Evolutionary conservation across 2,329 filamentous ascomycete genomes (phyloP).

Genomic region (Phyllosticta citribraziliensis): DNA sequence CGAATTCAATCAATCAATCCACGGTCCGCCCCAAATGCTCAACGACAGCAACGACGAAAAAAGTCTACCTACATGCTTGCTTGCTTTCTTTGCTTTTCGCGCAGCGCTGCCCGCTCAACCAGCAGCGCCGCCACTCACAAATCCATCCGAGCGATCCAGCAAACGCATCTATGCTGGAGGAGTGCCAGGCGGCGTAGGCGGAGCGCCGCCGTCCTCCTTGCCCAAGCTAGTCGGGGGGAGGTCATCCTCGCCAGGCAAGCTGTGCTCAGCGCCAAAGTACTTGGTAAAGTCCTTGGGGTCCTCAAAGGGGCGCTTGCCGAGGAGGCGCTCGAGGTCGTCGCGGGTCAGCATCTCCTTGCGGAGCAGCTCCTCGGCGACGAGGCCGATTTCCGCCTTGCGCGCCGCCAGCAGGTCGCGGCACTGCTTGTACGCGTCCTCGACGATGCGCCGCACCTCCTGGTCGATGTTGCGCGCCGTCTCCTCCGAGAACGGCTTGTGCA

Average conservation of each 20-base stretch:
- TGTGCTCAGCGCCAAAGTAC: slow-evolving; percentile 56
- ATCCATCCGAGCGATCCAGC: neutral
- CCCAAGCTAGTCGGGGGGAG: neutral
- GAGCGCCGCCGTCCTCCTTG: slow-evolving; percentile 5
- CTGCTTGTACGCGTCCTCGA: slow-evolving; percentile 85
- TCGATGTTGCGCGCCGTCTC: slow-evolving; percentile 89
- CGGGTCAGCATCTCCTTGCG: slow-evolving; percentile 82
- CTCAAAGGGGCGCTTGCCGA: slow-evolving; percentile 75
- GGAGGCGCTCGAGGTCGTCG: slow-evolving; percentile 82
- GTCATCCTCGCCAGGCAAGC: neutral
- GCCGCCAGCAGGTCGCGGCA: slow-evolving; percentile 73
- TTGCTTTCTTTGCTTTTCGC: neutral
- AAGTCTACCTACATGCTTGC: neutral
- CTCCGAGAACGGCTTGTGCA: slow-evolving; percentile 95
- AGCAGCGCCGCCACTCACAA: too few species aligned
- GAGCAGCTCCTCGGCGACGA: slow-evolving; percentile 87
- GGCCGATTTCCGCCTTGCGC: slow-evolving; percentile 79
- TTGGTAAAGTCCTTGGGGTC: slow-evolving; percentile 86
- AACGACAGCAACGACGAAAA: neutral
- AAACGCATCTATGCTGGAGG: neutral
- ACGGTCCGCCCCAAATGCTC: neutral
- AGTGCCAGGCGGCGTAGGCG: neutral
- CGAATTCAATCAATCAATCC: neutral
- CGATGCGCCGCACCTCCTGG: slow-evolving; percentile 77
- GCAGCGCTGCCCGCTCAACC: neutral